phyloP scores from a whole-genome alignment of 2,329 filamentous ascomycete species.

The Coleophoma cylindrospora region DNA sequence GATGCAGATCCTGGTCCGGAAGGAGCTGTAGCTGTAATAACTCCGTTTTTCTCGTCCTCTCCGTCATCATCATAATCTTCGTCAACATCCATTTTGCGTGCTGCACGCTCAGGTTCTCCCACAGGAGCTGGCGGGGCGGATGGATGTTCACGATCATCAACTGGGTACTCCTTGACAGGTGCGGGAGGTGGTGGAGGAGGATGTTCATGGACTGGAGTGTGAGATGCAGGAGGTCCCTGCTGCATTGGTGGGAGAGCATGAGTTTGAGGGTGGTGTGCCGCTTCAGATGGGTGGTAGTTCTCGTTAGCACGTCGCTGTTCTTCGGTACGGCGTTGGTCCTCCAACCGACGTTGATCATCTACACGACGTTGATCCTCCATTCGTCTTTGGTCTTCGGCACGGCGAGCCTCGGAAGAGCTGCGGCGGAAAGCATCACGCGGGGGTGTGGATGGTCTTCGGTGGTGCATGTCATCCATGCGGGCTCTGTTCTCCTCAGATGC shows the following conservation, averaged over 20 bases:
- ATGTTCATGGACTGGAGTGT: slow-evolving; percentile 35
- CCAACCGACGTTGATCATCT: slow-evolving; percentile 60
- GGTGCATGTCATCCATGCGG: slow-evolving; percentile 77
- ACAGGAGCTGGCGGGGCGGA: slow-evolving; percentile 41
- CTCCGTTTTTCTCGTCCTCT: slow-evolving; percentile 73
- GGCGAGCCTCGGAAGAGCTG: slow-evolving; percentile 68
- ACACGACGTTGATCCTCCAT: slow-evolving; percentile 55
- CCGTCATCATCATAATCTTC: slow-evolving; percentile 96
- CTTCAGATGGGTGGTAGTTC: slow-evolving; percentile 86
- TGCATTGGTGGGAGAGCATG: slow-evolving; percentile 62
- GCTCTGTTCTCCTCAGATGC: slow-evolving; percentile 84
- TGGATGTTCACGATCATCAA: slow-evolving; percentile 44
- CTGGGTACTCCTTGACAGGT: slow-evolving; percentile 42
- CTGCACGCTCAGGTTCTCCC: slow-evolving; percentile 76
- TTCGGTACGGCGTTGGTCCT: slow-evolving; percentile 52
- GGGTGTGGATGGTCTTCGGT: slow-evolving; percentile 74
- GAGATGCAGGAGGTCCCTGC: slow-evolving; percentile 46
- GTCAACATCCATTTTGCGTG: slow-evolving; percentile 93
- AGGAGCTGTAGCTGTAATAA: slow-evolving; percentile 36
- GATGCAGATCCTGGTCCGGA: slow-evolving; percentile 36
- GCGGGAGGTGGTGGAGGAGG: slow-evolving; percentile 33
- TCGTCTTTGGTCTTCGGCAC: slow-evolving; percentile 59
- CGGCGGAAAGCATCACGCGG: slow-evolving; percentile 66
- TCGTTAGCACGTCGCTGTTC: slow-evolving; percentile 69
- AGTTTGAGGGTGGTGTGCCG: slow-evolving; percentile 75